phyloP scores from a whole-genome alignment of 129 eudicot genomes.

The Cynara cardunculus region DNA sequence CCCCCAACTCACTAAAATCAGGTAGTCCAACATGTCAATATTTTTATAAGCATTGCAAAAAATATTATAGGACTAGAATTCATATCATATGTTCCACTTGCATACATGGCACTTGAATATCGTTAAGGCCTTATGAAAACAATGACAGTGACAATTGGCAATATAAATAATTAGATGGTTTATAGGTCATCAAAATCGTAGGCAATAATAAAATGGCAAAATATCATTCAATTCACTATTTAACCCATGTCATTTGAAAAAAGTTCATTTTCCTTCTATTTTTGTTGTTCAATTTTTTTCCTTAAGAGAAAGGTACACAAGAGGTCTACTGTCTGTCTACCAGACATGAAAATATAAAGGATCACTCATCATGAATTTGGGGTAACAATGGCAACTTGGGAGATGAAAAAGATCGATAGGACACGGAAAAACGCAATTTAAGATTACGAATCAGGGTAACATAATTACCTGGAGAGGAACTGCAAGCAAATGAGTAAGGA shows the following conservation, averaged over 20 bases:
- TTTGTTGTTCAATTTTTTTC: no score
- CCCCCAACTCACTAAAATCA: neutral
- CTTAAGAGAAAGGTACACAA: no score
- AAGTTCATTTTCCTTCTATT: no score
- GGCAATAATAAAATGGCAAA: neutral
- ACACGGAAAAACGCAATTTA: neutral
- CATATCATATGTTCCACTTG: neutral
- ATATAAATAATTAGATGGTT: neutral
- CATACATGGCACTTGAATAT: neutral
- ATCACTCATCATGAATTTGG: neutral
- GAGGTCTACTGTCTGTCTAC: no score
- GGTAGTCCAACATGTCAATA: neutral
- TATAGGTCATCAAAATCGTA: neutral
- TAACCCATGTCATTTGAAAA: neutral
- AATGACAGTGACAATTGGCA: neutral
- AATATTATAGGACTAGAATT: neutral
- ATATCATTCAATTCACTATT: neutral
- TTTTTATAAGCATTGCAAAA: neutral
- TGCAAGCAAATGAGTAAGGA: constrained; percentile 83
- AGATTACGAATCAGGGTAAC: neutral
- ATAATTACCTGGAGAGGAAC: constrained; percentile 77
- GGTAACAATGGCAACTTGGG: neutral
- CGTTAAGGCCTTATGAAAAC: neutral
- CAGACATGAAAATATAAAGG: neutral
- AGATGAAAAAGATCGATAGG: neutral